These are phyloP conservation scores for Jaapia argillacea DNA, from an alignment of 768 basidiomycete genomes.

Conservation along the genomic window DNA sequence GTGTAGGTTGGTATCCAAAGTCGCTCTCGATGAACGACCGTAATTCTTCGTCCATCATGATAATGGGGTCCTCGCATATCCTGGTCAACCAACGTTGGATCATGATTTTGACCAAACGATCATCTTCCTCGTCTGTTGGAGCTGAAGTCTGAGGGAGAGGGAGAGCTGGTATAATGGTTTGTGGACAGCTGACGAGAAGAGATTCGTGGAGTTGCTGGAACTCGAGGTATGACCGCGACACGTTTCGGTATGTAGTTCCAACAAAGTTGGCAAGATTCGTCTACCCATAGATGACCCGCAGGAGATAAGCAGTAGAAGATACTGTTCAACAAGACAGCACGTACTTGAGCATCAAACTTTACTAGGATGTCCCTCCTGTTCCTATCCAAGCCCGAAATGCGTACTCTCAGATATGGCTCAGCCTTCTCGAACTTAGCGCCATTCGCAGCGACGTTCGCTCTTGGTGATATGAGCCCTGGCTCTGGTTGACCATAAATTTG, in stretches of 20 bases:
- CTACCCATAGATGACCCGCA: conserved; percentile 28
- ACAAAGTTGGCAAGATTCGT: conserved; percentile 92
- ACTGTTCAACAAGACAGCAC: conserved; percentile 11
- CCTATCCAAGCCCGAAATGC: conserved; percentile 86
- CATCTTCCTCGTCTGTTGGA: conserved; percentile 96
- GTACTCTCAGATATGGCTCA: conserved; percentile 80
- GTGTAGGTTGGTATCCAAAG: conserved; percentile 90
- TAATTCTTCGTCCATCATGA: conserved; percentile 85
- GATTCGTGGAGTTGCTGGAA: conserved; percentile 93
- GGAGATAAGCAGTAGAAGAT: background rate
- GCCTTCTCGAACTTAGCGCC: conserved; percentile 64
- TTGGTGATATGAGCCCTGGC: conserved; percentile 72
- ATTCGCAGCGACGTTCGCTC: conserved; percentile 52
- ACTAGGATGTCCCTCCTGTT: conserved; percentile 92
- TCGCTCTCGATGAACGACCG: conserved; percentile 95
- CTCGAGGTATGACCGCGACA: conserved; percentile 91
- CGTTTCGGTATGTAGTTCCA: conserved; percentile 82
- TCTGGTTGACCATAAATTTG: conserved; percentile 85
- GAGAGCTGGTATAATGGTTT: conserved; percentile 92
- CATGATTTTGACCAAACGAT: conserved; percentile 89
- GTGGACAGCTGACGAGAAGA: conserved; percentile 82
- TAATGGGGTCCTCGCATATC: conserved; percentile 85
- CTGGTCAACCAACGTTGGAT: conserved; percentile 91
- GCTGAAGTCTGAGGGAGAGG: conserved; percentile 96
- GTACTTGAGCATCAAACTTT: conserved; percentile 90